Evolutionary conservation across 1,284 basidiomycete species (phyloP), one percentile per base, ranked within the genome.

Genomic region (Peniophora sp.): DNA sequence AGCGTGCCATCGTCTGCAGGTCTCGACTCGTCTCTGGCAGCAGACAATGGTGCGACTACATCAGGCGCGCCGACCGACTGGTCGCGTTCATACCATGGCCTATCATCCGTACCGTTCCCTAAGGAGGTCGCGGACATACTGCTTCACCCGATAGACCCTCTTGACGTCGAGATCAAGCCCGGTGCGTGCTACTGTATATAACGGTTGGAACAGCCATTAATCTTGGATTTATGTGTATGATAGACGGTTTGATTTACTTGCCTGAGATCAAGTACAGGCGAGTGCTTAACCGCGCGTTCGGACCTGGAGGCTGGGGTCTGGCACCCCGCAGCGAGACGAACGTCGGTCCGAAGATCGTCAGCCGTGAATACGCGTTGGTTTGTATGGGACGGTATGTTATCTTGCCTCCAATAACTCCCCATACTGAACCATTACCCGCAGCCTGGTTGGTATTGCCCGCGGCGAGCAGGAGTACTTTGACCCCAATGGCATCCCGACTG

Each of bases 231-330:
- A 45, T 17, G 10, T 10, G 14, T 22, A n/a, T 45, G 10, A 32
- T 59, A 93, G 96, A 98, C 59, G 96, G 96, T 2, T 75, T 99
- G 32, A 73, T 98, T 25, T 99, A 97, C 69, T 82, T 99, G 10
- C 96, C 96, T 22, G 96, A 98, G 67, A 99, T 98, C 65, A 97
- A 98, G 67, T 99, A 98, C 65, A 81, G 96, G n/a, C 81, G 96
- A 14, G 87, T 94, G 36, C 70, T 98, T 45, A 98, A 98, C 74
- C 83, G 77, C 56, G 93, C 96, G 0, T 98, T 99, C 61, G 96
- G 96, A 9, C 96, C 96, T 5, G 96, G 96, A 12, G 95, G 88
- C 2, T 98, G 96, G 96, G 96, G 96, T 17, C 78, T 98, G 51
- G 96, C 94, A 12, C 96, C 96, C 2, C 80, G 96, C 20, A 87